Conservation (phyloP, 345 rosid genomes). For the Brassica cretica region DNA sequence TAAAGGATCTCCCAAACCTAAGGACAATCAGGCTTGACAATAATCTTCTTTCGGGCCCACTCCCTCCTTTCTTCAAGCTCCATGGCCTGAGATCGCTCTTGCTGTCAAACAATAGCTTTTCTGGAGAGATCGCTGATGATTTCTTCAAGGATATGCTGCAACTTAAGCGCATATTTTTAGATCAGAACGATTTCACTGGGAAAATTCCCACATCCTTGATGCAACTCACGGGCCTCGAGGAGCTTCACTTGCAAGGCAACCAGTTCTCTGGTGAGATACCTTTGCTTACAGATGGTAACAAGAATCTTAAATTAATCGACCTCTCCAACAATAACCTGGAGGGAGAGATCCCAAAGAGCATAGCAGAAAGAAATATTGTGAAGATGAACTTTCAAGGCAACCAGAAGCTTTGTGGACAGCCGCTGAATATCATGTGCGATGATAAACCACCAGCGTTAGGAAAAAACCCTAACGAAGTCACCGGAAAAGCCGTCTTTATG, state of each 20-base stretch:
- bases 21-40: neutral
- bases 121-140: neutral
- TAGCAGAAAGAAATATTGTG: conserved; percentile 40
- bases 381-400: conserved; percentile 49
- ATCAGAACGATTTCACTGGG: conserved; percentile 44
- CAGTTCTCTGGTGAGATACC: conserved; percentile 73
- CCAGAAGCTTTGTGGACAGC: conserved; percentile 57
- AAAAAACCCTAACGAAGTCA: neutral
- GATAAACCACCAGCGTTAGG: neutral
- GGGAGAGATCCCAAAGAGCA: conserved; percentile 61
- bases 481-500: conserved; percentile 22
- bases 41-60: neutral
- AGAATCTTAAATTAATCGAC: conserved; percentile 39
- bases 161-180: neutral
- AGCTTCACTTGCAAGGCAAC: conserved; percentile 71
- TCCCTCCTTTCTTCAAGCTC: neutral
- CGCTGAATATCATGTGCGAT: conserved; percentile 34
- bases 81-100: neutral
- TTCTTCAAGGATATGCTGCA: neutral
- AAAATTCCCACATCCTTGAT: conserved; percentile 53
- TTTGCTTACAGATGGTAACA: conserved; percentile 34
- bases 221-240: conserved; percentile 47
- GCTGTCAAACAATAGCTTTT: neutral
- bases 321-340: conserved; percentile 40
- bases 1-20: neutral